Percentiles rank a stretch among this genome's conserved stretches.
These are phyloP conservation scores for Leccinum uliginosum DNA, from an alignment of 768 basidiomycete species.

Conservation along the genomic window DNA sequence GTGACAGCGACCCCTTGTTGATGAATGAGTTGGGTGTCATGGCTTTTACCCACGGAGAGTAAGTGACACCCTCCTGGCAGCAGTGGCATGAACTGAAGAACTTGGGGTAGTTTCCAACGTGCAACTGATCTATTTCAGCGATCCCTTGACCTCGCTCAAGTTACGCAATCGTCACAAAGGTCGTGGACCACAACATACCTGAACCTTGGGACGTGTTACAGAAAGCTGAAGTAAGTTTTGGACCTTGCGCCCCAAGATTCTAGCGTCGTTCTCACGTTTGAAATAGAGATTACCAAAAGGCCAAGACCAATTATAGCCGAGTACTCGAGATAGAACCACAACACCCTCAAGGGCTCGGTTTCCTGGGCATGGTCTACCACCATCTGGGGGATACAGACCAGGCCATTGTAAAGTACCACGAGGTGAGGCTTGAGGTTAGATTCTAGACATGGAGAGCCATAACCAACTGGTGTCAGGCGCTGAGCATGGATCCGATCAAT, in stretches of 20 bases:
- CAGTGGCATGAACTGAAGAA: background rate
- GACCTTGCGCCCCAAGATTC: background rate
- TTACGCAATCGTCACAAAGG: constrained; percentile 78
- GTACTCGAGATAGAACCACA: constrained; percentile 88
- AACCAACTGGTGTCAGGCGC: constrained; percentile 42
- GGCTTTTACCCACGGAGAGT: constrained; percentile 85
- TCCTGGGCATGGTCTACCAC: constrained; percentile 87
- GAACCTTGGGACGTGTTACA: constrained; percentile 86
- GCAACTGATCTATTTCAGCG: constrained; percentile 70
- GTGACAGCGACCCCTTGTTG: constrained; percentile 83
- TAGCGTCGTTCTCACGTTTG: constrained; percentile 6
- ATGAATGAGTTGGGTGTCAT: constrained; percentile 93
- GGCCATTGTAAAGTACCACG: constrained; percentile 90
- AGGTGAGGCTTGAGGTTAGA: constrained; percentile 45
- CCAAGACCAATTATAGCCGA: constrained; percentile 67
- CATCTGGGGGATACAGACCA: constrained; percentile 65
- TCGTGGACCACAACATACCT: constrained; percentile 89
- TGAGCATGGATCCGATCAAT: constrained; percentile 82
- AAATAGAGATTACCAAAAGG: constrained; percentile 54
- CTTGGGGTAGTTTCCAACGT: constrained; percentile 60
- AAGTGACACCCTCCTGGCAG: constrained; percentile 25
- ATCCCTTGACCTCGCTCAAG: constrained; percentile 76
- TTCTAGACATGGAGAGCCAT: background rate
- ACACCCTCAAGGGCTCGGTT: constrained; percentile 74
- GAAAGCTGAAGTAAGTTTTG: constrained; percentile 66